phyloP scores from a whole-genome alignment of 169 alveolate genomes.

The Eimeria maxima region DNA sequence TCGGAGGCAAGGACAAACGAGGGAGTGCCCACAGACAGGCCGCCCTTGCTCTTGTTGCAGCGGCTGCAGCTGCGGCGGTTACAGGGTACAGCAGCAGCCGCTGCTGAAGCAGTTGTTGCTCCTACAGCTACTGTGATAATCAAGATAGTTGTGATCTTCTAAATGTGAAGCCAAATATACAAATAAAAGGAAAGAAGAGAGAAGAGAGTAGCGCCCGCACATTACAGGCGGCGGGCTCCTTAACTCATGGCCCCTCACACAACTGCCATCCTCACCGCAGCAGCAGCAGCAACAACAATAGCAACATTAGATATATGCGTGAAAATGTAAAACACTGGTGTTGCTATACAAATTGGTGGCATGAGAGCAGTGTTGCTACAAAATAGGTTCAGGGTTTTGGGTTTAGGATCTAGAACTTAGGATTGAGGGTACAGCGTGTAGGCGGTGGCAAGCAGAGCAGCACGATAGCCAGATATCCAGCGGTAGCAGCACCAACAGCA shows the following conservation, averaged over 20 bases:
- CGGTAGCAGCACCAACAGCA: neutral
- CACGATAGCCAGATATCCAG: neutral
- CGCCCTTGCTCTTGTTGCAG: conserved; percentile 8
- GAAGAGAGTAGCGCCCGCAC: neutral
- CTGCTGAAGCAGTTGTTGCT: neutral
- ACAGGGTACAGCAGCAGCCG: neutral
- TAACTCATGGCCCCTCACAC: neutral
- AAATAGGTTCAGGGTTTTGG: neutral
- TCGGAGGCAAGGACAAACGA: neutral
- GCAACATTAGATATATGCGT: neutral
- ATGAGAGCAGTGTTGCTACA: too few relatives aligned
- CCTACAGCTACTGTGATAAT: neutral
- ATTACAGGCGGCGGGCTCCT: neutral
- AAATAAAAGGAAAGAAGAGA: neutral
- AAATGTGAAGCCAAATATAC: neutral
- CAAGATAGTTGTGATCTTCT: neutral
- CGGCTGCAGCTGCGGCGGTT: neutral
- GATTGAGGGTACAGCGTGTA: neutral
- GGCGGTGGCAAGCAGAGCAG: neutral
- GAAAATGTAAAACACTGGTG: neutral
- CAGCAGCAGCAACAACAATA: neutral
- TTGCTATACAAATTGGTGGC: too few relatives aligned
- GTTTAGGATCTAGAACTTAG: neutral
- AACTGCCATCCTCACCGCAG: neutral
- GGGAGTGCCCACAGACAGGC: neutral